Conservation (phyloP, 2,329 filamentous ascomycete species). For the Aspergillus sp. region DNA sequence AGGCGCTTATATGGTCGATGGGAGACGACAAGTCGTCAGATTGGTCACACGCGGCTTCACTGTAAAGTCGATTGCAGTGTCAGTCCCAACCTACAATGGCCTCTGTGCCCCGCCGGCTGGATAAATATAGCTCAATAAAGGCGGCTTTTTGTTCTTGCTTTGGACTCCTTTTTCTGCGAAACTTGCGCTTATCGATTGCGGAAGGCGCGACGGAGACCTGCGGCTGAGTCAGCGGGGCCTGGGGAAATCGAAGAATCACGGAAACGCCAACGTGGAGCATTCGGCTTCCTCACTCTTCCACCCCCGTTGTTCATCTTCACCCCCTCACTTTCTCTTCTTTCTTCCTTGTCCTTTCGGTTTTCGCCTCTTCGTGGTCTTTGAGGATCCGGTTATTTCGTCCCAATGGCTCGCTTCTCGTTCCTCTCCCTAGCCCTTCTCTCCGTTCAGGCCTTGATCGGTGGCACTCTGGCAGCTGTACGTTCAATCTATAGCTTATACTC, state of each 20-base stretch:
- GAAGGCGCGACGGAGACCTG: slow-evolving; percentile 9
- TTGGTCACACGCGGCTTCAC: background rate
- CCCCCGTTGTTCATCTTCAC: slow-evolving; percentile 11
- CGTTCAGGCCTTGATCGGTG: slow-evolving; percentile 67
- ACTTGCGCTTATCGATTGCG: slow-evolving; percentile 4
- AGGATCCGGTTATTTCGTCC: slow-evolving; percentile 28
- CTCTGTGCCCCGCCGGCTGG: background rate
- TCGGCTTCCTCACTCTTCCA: slow-evolving; percentile 14
- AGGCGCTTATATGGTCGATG: slow-evolving; percentile 15
- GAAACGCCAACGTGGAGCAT: slow-evolving; percentile 34
- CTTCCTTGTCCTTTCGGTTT: slow-evolving; percentile 24
- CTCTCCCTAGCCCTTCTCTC: slow-evolving; percentile 74
- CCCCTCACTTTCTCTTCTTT: slow-evolving; percentile 13
- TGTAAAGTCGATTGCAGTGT: background rate
- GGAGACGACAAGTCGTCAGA: background rate
- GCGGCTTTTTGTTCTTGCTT: background rate
- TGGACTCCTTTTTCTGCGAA: background rate
- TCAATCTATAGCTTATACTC: background rate
- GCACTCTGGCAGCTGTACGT: slow-evolving; percentile 66
- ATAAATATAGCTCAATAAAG: background rate
- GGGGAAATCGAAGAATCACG: slow-evolving; percentile 18
- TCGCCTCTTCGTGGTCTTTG: slow-evolving; percentile 18
- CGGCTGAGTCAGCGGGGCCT: slow-evolving; percentile 27
- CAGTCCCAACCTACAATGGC: background rate
- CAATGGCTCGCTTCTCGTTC: slow-evolving; percentile 76